A percentile compares a stretch with the other conserved stretches of the same genome.
Evolutionary conservation across 140 eudicot species (phyloP).

Genomic region (Flaveria floridana): DNA sequence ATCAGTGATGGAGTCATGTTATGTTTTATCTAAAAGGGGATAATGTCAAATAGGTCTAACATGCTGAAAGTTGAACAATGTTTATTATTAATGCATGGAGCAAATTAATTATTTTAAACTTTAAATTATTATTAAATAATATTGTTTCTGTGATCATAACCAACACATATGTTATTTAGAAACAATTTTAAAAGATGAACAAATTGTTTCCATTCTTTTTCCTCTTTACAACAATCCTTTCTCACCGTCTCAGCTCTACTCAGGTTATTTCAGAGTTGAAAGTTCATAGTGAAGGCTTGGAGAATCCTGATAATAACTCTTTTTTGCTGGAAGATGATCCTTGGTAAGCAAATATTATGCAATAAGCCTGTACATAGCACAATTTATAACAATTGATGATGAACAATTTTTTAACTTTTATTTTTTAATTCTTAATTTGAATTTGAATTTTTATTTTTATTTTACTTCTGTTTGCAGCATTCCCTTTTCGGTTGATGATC

Average conservation of each 20-base stretch:
- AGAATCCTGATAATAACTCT: conserved; percentile 42
- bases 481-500: conserved; percentile 67
- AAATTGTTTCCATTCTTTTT: neutral
- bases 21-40: conserved; percentile 2
- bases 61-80: neutral
- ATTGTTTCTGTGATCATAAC: neutral
- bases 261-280: conserved; percentile 61
- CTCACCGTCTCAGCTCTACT: conserved; percentile 22
- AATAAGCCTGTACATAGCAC: neutral
- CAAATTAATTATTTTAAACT: neutral
- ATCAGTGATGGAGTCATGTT: neutral
- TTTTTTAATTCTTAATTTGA: no score
- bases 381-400: neutral
- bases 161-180: neutral
- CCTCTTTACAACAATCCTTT: conserved; percentile 5
- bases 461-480: conserved; percentile 49
- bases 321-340: conserved; percentile 64
- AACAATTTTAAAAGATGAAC: neutral
- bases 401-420: neutral
- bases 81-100: neutral
- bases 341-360: conserved; percentile 34
- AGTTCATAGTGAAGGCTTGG: conserved; percentile 45
- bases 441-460: neutral
- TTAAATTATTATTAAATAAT: neutral
- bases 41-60: conserved; percentile 1